These are phyloP conservation scores for Gracilaria vermiculophylla DNA, from an alignment of 23 red algal species.

Conservation along the genomic window DNA sequence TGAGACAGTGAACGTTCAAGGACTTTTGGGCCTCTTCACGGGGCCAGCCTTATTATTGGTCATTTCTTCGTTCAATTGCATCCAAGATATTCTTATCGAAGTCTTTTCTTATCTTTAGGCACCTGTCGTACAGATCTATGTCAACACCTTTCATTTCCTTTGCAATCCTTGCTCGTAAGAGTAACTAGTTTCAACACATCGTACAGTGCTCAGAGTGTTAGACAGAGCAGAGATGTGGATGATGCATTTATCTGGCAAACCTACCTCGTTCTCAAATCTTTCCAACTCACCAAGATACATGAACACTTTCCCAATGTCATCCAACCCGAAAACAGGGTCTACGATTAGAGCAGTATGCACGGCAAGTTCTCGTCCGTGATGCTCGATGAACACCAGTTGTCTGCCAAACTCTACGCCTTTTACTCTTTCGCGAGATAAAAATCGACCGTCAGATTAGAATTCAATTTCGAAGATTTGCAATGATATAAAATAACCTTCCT, in stretches of 20 bases:
- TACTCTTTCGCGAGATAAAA: neutral
- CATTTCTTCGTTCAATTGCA: neutral
- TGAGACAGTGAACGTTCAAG: no score
- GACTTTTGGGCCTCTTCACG: no score
- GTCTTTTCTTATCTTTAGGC: slow-evolving; percentile 34
- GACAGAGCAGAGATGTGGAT: neutral
- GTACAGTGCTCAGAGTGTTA: neutral
- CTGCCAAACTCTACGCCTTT: slow-evolving; percentile 10
- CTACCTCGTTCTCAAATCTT: slow-evolving; percentile 28
- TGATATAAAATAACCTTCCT: neutral
- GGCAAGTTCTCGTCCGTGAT: slow-evolving; percentile 10
- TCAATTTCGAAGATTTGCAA: neutral
- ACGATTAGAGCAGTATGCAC: slow-evolving; percentile 11
- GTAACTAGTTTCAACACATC: neutral
- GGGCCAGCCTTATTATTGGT: no score
- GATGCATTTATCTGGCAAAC: no score
- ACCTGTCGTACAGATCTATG: slow-evolving; percentile 35
- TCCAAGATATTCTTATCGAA: slow-evolving; percentile 27
- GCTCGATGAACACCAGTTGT: neutral
- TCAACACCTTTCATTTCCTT: slow-evolving; percentile 44
- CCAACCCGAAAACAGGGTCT: neutral
- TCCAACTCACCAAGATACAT: slow-evolving; percentile 39
- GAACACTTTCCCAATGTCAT: slow-evolving; percentile 7
- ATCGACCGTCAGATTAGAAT: neutral
- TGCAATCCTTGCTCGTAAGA: slow-evolving; percentile 20